A percentile compares a stretch with the other conserved stretches of the same genome.
phyloP scores from a whole-genome alignment of 495 filamentous ascomycete species.

The Neurospora sp. region DNA sequence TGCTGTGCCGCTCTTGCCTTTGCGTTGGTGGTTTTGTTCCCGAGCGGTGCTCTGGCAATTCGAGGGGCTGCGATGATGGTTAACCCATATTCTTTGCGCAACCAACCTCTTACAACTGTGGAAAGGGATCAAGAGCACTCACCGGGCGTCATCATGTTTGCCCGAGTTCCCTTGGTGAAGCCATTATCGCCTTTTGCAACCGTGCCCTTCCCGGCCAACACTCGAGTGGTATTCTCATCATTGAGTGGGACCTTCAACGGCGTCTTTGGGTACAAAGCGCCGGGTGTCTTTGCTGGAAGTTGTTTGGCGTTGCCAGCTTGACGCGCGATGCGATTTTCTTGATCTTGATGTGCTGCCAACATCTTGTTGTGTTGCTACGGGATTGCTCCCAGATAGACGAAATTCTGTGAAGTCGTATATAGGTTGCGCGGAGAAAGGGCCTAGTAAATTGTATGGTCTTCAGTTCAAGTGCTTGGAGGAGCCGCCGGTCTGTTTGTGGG shows the following conservation, averaged over 20 bases:
- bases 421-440: not conserved
- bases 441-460: not conserved
- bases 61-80: constrained; percentile 44
- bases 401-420: not conserved
- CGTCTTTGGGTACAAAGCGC: constrained; percentile 66
- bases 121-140: not conserved
- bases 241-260: constrained; percentile 75
- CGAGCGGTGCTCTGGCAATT: constrained; percentile 64
- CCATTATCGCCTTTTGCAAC: constrained; percentile 45
- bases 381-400: not conserved
- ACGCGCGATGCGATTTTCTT: constrained; percentile 75
- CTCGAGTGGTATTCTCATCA: constrained; percentile 68
- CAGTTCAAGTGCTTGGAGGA: not conserved
- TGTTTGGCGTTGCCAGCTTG: constrained; percentile 75
- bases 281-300: constrained; percentile 67
- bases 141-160: constrained; percentile 61
- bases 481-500: not conserved
- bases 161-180: constrained; percentile 30
- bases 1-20: constrained; percentile 64
- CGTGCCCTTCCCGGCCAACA: constrained; percentile 54
- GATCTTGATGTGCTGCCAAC: constrained; percentile 68
- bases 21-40: constrained; percentile 92
- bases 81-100: constrained; percentile 10
- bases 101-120: constrained; percentile 43
- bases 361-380: constrained; percentile 28